Evolutionary conservation across 2,329 filamentous ascomycete species (phyloP).

Genomic region (Fonsecaea nubica): DNA sequence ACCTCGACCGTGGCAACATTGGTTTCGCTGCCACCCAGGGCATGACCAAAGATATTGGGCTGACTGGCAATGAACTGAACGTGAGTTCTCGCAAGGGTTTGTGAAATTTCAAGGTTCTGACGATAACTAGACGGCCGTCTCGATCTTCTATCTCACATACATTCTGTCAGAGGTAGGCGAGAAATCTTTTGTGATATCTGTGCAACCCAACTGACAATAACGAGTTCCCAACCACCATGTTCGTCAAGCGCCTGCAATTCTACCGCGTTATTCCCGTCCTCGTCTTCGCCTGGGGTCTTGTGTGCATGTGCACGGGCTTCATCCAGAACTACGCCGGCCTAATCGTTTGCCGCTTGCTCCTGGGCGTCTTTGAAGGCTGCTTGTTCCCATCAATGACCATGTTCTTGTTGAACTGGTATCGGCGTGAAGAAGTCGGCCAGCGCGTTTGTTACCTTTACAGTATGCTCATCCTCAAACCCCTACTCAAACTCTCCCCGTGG

Average conservation of each 20-base stretch:
- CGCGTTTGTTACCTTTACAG: slow-evolving; percentile 51
- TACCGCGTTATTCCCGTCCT: slow-evolving; percentile 59
- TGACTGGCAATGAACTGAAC: slow-evolving; percentile 51
- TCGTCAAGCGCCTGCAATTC: slow-evolving; percentile 57
- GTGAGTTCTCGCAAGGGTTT: not conserved
- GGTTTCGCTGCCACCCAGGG: slow-evolving; percentile 65
- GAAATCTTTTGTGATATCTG: slow-evolving; percentile 56
- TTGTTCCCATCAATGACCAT: slow-evolving; percentile 51
- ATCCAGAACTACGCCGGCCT: slow-evolving; percentile 59
- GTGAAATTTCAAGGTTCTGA: slow-evolving; percentile 1
- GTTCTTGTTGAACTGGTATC: slow-evolving; percentile 51
- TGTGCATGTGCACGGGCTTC: slow-evolving; percentile 60
- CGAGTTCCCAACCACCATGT: slow-evolving; percentile 56
- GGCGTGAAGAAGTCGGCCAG: slow-evolving; percentile 50
- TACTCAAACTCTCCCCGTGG: not conserved
- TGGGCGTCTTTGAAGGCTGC: slow-evolving; percentile 61
- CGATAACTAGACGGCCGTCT: slow-evolving; percentile 19
- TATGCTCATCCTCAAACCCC: slow-evolving; percentile 1
- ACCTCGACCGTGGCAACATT: slow-evolving; percentile 78
- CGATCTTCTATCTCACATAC: slow-evolving; percentile 24
- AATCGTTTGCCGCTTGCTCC: slow-evolving; percentile 60
- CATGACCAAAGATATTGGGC: slow-evolving; percentile 55
- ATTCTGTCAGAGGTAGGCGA: slow-evolving; percentile 9
- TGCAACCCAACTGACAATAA: slow-evolving; percentile 58
- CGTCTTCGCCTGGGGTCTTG: slow-evolving; percentile 60